Evolutionary conservation across 306 rosid genomes (phyloP).

Genomic region (Cicer chorassanicum): DNA sequence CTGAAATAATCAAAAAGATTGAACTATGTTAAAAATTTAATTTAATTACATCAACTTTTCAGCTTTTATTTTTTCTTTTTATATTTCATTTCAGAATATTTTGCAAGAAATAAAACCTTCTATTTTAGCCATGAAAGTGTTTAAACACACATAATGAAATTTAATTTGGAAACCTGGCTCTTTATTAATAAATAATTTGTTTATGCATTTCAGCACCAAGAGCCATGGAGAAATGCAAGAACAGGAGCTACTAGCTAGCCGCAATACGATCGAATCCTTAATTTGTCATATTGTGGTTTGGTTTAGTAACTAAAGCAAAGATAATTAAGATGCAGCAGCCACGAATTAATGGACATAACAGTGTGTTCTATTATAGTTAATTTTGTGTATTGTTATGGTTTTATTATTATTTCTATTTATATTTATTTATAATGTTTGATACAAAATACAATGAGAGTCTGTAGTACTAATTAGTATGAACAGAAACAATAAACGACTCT

Average conservation of each 20-base stretch:
- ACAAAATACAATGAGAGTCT: constrained; percentile 46
- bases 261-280: constrained; percentile 49
- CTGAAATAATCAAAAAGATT: too few relatives aligned
- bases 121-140: background rate
- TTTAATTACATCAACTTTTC: background rate
- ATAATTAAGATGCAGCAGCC: constrained; percentile 44
- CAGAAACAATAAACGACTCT: constrained; percentile 51
- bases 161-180: background rate
- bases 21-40: background rate
- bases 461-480: constrained; percentile 45
- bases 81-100: too few relatives aligned
- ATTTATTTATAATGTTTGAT: constrained; percentile 25
- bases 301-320: constrained; percentile 30
- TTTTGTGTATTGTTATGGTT: constrained; percentile 56
- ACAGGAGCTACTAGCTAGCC: constrained; percentile 60
- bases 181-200: background rate
- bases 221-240: constrained; percentile 86
- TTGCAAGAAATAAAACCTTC: background rate
- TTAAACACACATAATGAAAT: background rate
- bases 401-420: constrained; percentile 40
- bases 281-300: constrained; percentile 37
- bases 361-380: constrained; percentile 52
- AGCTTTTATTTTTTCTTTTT: background rate
- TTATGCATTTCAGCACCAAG: constrained; percentile 78
- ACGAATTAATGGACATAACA: constrained; percentile 52